These are phyloP conservation scores for Ustilago bromivora DNA, from an alignment of 1,284 basidiomycete genomes.

Conservation along the genomic window DNA sequence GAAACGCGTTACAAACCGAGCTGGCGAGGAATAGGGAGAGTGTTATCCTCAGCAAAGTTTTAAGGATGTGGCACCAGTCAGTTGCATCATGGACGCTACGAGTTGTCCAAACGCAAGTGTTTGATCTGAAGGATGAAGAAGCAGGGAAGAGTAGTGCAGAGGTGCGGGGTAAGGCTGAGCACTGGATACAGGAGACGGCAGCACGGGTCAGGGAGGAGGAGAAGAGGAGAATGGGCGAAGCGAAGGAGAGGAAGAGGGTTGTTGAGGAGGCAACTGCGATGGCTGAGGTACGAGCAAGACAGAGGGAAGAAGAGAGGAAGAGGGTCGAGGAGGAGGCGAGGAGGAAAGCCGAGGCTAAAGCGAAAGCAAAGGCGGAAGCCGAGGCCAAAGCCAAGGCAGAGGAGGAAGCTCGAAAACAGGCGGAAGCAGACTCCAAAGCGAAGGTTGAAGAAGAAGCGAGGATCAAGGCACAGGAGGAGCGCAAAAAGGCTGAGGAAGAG, in stretches of 20 bases:
- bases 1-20: constrained; percentile 10
- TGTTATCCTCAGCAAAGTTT: constrained; percentile 11
- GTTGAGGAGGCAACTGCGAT: constrained; percentile 13
- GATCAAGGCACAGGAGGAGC: not conserved
- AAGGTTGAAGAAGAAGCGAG: constrained; percentile 13
- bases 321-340: not conserved
- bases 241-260: constrained; percentile 8
- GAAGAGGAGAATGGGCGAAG: constrained; percentile 17
- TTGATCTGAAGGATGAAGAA: constrained; percentile 6
- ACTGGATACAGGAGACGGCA: constrained; percentile 13
- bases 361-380: constrained; percentile 5
- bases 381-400: constrained; percentile 13
- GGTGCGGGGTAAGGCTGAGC: not conserved
- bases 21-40: constrained; percentile 19
- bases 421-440: constrained; percentile 14
- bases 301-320: constrained; percentile 4
- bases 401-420: constrained; percentile 6
- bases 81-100: constrained; percentile 29
- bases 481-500: not conserved
- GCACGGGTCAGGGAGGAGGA: not conserved
- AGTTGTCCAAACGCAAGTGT: constrained; percentile 16
- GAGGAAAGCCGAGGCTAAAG: not conserved
- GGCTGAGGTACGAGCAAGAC: constrained; percentile 7
- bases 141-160: not conserved
- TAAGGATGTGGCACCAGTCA: constrained; percentile 28